Base-by-base conservation (phyloP, 176 grass and related monocot species). In the Leersia perrieri region DNA sequence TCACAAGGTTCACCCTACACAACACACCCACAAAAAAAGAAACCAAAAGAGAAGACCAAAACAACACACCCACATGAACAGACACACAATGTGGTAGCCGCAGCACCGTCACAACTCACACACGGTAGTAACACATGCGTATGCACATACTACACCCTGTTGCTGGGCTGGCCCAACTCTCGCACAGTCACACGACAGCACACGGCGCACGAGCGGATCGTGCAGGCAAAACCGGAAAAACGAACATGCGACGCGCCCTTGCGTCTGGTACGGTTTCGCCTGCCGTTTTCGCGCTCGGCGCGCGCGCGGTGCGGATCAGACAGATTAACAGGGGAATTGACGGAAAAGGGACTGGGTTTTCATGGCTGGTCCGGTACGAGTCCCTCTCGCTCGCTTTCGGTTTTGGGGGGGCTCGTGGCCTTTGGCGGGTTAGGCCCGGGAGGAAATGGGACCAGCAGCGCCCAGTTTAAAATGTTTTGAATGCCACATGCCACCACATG, bases 401-500 rank as follows among this genome's bases (percentile, higher is more conserved):
- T 62, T 33, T 78, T 47, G 22, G 53, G n/a, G 53, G n/a, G 53
- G 53, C 53, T 58, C n/a, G 53, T 58, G 22, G 53, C 53, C 47
- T 23, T 23, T 15, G 35, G 25, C 27, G 31, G 39, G 18, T 44
- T 65, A 25, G 18, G 66, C 26, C 33, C 15, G 74, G 74, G 61
- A 67, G 61, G 57, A 68, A 57, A 13, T 8, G 61, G 81, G 87
- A 80, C 75, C 75, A 74, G 68, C 20, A 1, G 33, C 66, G 13
- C 44, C 44, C 33, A 29, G 36, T 83, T 83, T 76, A 70, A 90
- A 74, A 90, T 78, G 83, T 63, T 86, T 79, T 86, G 74, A 86
- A 69, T 42, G 47, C 74, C 88, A 86, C 83, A 90, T 86, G 83
- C 68, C 9, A 49, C 83, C 83, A 86, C 83, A 86, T 78, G 83